Evolutionary conservation across 768 basidiomycete species (phyloP).

Genomic region (Basidioascus undulatus): DNA sequence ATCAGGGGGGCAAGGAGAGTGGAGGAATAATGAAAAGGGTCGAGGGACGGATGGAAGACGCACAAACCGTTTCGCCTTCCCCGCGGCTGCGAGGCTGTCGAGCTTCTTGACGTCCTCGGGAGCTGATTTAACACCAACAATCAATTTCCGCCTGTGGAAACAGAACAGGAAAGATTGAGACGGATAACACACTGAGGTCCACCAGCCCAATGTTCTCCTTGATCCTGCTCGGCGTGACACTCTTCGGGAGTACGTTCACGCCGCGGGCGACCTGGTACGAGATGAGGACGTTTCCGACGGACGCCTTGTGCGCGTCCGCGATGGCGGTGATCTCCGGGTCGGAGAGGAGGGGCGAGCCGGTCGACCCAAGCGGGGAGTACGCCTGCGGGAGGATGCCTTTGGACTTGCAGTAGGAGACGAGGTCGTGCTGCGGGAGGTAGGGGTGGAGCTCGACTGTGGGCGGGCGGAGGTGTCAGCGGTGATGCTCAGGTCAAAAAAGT

Average conservation of each 20-base stretch:
- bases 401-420: conserved; percentile 28
- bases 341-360: conserved; percentile 25
- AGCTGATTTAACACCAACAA: too few relatives aligned
- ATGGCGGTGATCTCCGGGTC: conserved; percentile 37
- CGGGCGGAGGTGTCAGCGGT: background rate
- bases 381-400: conserved; percentile 50
- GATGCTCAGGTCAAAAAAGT: background rate
- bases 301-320: conserved; percentile 34
- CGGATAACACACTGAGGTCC: too few relatives aligned
- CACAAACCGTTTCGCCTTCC: too few relatives aligned
- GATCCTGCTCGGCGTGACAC: conserved; percentile 45
- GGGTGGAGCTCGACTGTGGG: conserved; percentile 43
- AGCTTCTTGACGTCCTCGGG: too few relatives aligned
- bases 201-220: conserved; percentile 35
- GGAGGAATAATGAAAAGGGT: too few relatives aligned
- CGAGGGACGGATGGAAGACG: too few relatives aligned
- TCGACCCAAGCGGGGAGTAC: conserved; percentile 44
- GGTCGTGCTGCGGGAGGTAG: conserved; percentile 35
- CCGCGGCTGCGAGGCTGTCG: too few relatives aligned
- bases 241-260: conserved; percentile 49
- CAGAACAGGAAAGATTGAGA: too few relatives aligned
- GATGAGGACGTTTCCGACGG: conserved; percentile 41
- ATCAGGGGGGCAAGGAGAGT: too few relatives aligned
- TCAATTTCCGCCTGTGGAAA: too few relatives aligned
- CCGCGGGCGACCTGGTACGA: conserved; percentile 47